Evolutionary conservation across 2,329 filamentous ascomycete species (phyloP).

Genomic region (Lasiodiplodia gonubiensis): DNA sequence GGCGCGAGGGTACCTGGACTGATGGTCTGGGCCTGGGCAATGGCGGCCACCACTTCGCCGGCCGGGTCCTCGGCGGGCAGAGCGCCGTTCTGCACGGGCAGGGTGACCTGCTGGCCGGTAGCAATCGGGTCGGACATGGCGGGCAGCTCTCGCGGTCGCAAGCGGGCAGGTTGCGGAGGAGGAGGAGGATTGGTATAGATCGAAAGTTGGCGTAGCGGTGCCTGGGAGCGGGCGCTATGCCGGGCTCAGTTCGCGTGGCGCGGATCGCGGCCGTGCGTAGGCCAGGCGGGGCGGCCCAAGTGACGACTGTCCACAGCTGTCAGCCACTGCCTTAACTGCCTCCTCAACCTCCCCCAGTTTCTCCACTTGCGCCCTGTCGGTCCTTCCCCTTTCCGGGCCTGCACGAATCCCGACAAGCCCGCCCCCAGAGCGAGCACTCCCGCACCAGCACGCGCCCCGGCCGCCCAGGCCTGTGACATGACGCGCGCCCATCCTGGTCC

Average conservation of each 20-base stretch:
- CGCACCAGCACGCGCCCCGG: slow-evolving; percentile 1
- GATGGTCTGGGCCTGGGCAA: slow-evolving; percentile 49
- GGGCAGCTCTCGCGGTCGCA: too few relatives aligned
- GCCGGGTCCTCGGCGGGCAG: slow-evolving; percentile 41
- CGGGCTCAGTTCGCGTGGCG: neutral
- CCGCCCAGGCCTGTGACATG: slow-evolving; percentile 11
- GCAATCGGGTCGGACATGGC: slow-evolving; percentile 6
- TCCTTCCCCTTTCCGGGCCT: slow-evolving; percentile 3
- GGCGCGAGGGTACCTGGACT: slow-evolving; percentile 42
- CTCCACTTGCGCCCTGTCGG: neutral
- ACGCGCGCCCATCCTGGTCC: slow-evolving; percentile 25
- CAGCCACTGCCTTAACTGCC: neutral
- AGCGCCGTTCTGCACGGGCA: slow-evolving; percentile 20
- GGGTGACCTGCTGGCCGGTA: neutral
- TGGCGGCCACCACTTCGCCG: slow-evolving; percentile 45
- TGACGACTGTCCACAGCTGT: slow-evolving; percentile 12
- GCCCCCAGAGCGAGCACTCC: neutral
- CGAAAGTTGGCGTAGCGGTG: slow-evolving; percentile 7
- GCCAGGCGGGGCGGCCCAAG: neutral
- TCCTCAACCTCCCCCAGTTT: slow-evolving; percentile 2
- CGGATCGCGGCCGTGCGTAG: neutral
- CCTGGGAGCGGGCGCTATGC: slow-evolving; percentile 14
- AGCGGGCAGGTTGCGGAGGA: neutral
- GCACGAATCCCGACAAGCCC: neutral
- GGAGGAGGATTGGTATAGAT: neutral